These are phyloP conservation scores for Emmonsiellopsis sp. DNA, from an alignment of 2,329 filamentous ascomycete species.

Conservation along the genomic window DNA sequence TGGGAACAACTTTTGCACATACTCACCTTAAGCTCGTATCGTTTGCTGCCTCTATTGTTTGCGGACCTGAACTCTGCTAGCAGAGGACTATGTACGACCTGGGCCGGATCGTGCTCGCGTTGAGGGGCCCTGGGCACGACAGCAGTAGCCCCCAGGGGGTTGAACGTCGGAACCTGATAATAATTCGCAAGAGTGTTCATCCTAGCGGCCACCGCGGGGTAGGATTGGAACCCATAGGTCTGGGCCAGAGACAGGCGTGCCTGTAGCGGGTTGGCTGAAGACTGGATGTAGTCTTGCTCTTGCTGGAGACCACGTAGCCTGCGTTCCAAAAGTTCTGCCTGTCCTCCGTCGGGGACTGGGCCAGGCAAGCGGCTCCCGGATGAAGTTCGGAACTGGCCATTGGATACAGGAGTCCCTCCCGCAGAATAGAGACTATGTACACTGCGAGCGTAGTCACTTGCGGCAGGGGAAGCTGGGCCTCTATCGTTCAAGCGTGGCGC, in stretches of 20 bases:
- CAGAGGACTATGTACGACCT: conserved; percentile 59
- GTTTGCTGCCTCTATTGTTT: conserved; percentile 57
- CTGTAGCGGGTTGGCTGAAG: conserved; percentile 19
- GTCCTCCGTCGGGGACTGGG: conserved; percentile 29
- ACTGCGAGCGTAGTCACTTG: conserved; percentile 37
- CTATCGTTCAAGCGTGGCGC: conserved; percentile 35
- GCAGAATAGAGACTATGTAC: conserved; percentile 39
- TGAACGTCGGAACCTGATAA: conserved; percentile 26
- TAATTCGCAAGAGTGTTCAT: conserved; percentile 28
- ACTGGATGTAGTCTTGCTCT: conserved; percentile 28
- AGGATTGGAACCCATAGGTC: conserved; percentile 23
- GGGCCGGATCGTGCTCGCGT: conserved; percentile 51
- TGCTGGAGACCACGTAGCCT: conserved; percentile 41
- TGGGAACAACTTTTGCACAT: background rate
- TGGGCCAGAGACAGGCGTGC: conserved; percentile 20
- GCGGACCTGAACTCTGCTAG: conserved; percentile 70
- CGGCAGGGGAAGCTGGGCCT: conserved; percentile 36
- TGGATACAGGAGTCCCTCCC: conserved; percentile 31
- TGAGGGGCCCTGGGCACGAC: conserved; percentile 33
- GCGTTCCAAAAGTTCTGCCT: conserved; percentile 39
- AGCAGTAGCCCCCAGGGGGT: conserved; percentile 22
- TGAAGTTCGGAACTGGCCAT: conserved; percentile 34
- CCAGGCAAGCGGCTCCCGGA: conserved; percentile 32
- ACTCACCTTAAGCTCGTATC: conserved; percentile 67
- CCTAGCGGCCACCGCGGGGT: conserved; percentile 17